phyloP scores from a whole-genome alignment of 2,329 filamentous ascomycete genomes.

The Verticillium nubilum region DNA sequence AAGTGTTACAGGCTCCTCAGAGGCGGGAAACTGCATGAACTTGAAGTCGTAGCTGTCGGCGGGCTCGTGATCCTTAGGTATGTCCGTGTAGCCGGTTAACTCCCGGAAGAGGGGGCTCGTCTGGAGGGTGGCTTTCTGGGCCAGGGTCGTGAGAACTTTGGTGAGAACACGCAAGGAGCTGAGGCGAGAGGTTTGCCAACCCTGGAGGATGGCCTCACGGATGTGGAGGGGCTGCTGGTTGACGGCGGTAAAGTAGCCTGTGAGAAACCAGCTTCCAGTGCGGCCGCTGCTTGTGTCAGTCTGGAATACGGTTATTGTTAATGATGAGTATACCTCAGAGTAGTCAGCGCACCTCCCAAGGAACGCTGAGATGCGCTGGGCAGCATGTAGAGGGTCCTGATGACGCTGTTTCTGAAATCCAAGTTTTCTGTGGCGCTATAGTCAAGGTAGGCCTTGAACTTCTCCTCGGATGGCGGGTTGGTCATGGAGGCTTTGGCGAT shows the following conservation, averaged over 20 bases:
- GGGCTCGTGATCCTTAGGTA: slow-evolving; percentile 44
- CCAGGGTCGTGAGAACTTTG: slow-evolving; percentile 49
- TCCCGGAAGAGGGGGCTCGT: slow-evolving; percentile 48
- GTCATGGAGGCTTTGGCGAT: slow-evolving; percentile 27
- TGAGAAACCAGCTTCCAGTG: slow-evolving; percentile 58
- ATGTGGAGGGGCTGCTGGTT: slow-evolving; percentile 54
- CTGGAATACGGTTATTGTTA: background rate
- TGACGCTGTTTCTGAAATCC: slow-evolving; percentile 44
- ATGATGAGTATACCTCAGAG: slow-evolving; percentile 35
- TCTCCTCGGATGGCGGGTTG: slow-evolving; percentile 32
- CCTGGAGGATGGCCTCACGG: slow-evolving; percentile 56
- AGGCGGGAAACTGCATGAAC: slow-evolving; percentile 48
- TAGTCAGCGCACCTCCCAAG: slow-evolving; percentile 31
- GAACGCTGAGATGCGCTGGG: slow-evolving; percentile 24
- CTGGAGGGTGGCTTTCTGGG: slow-evolving; percentile 49
- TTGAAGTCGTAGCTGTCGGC: slow-evolving; percentile 48
- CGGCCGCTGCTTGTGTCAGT: slow-evolving; percentile 43
- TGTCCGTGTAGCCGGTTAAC: slow-evolving; percentile 52
- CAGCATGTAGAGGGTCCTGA: slow-evolving; percentile 32
- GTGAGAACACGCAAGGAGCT: slow-evolving; percentile 48
- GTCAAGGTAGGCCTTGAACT: slow-evolving; percentile 47
- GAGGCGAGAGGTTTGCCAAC: slow-evolving; percentile 56
- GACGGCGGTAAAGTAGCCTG: slow-evolving; percentile 60
- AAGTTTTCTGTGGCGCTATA: slow-evolving; percentile 46
- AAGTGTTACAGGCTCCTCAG: slow-evolving; percentile 48